phyloP scores from a whole-genome alignment of 2,329 filamentous ascomycete species.

The Thielaviopsis musarum region DNA sequence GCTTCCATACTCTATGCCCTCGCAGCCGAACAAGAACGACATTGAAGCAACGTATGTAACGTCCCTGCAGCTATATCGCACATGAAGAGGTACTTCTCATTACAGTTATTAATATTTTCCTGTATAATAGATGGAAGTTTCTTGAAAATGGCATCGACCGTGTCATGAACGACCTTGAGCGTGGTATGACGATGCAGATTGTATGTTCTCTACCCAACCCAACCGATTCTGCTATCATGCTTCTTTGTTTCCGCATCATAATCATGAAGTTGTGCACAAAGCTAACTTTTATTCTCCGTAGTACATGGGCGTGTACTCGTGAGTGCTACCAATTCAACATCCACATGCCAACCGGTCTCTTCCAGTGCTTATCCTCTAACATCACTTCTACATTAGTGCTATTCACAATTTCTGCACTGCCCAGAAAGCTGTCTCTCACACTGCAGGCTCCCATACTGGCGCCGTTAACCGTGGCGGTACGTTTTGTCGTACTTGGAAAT shows the following conservation, averaged over 20 bases:
- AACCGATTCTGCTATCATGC: background rate
- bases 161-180: slow-evolving; percentile 84
- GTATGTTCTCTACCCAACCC: slow-evolving; percentile 28
- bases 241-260: background rate
- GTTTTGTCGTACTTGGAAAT: slow-evolving; percentile 10
- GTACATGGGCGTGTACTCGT: slow-evolving; percentile 98
- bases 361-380: slow-evolving; percentile 20
- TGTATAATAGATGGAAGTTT: slow-evolving; percentile 58
- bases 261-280: background rate
- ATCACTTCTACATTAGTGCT: slow-evolving; percentile 32
- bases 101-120: background rate
- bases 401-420: slow-evolving; percentile 99
- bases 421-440: slow-evolving; percentile 49
- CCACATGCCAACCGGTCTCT: background rate
- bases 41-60: slow-evolving; percentile 31
- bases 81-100: background rate
- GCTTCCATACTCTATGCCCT: slow-evolving; percentile 30
- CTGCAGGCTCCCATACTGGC: slow-evolving; percentile 25
- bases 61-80: background rate
- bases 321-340: slow-evolving; percentile 13
- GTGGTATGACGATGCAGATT: slow-evolving; percentile 85
- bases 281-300: slow-evolving; percentile 19
- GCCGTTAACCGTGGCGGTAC: slow-evolving; percentile 44
- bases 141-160: slow-evolving; percentile 74
- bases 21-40: slow-evolving; percentile 44